Evolutionary conservation across 2,329 filamentous ascomycete species (phyloP), one percentile per base, ranked within the genome.

Genomic region (Endocalyx cinctus): DNA sequence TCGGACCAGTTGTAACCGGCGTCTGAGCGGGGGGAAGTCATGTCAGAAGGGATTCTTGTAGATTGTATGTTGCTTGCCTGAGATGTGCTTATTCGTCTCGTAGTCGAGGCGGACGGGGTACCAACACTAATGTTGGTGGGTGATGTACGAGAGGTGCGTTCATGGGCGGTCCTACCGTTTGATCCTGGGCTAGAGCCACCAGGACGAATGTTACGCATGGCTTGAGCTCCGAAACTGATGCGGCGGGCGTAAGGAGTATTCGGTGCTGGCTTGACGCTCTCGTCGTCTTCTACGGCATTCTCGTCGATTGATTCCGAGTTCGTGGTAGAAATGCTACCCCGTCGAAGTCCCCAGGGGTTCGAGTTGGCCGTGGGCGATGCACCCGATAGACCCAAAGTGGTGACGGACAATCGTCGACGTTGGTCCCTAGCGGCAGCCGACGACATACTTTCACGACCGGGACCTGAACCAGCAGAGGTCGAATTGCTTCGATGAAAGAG

Each of bases 1-100:
- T 96, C 90, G 58, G 87, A 87, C 84, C 90, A 95, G 67, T 94
- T 94, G 75, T 94, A 95, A 62, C 86, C 87, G 74, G 92, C 87
- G 73, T 87, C 84, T 89, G 77, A 66, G 64, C 72, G 75, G 68
- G 64, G 56, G 60, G 64, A 63, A 67, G 64, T 66, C 64, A 66
- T 67, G 79, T 84, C 75, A 84, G 80, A 79, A 74, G 68, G 61
- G 62, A 70, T 66, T 79, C 66, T 67, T 49, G 67, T 59, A 60
- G 62, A 55, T 59, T 70, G 69, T 69, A 64, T 65, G 62, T 63
- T 70, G 74, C 74, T 78, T 77, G 73, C 71, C 69, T 76, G 73
- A 60, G 62, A 56, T 50, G 45, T 57, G 41, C 53, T 57, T 39
- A 44, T 48, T 38, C 55, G 49, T 49, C 56, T 49, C 50, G 54